Evolutionary conservation across 306 rosid species (phyloP), one percentile per base, ranked within the genome.

Genomic region (Rosa chinensis): DNA sequence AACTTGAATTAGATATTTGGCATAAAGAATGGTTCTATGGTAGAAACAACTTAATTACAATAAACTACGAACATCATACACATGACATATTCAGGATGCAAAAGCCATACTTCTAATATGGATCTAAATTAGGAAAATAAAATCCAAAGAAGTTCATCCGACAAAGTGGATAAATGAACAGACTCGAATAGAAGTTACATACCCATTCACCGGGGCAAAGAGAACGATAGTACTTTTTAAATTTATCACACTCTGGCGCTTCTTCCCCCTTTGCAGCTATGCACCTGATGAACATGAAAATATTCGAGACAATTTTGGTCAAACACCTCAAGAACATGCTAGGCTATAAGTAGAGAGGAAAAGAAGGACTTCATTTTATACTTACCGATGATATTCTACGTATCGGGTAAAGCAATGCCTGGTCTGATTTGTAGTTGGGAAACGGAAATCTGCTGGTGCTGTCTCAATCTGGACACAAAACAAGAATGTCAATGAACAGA

Each of bases 181-280:
- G 3, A 2, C 20, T 69, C 18, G 21, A 44, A 43, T 20, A 64
- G 3, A 32, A 76, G 75, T 80, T 61, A 77, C 92, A 77, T 91
- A 95, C 99, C 99, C 97, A 95, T 93, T 95, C 99, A 63, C 93
- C 97, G 66, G 99, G 99, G 89, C 99, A 95, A 78, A 95, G 98
- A 81, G 99, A 73, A 9, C 97, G 96, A 79, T 93, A 95, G 81
- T 84, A 95, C 80, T 93, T 95, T 0, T 93, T 87, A 78, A 95
- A 95, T 87, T 85, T 95, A 5, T 91, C 97, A 21, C 99, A 95
- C 83, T 95, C 99, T 2, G 92, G 87, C 62, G 98, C 94, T 50
- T 72, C 96, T 21, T 93, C 99, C 62, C 98, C 98, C 79, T 91
- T 95, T n/a, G 94, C 97, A 77, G 95, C 96, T 74, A 78, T 72